Base-by-base conservation (phyloP, 805 yeast genomes). In the Lipomyces kockii region DNA sequence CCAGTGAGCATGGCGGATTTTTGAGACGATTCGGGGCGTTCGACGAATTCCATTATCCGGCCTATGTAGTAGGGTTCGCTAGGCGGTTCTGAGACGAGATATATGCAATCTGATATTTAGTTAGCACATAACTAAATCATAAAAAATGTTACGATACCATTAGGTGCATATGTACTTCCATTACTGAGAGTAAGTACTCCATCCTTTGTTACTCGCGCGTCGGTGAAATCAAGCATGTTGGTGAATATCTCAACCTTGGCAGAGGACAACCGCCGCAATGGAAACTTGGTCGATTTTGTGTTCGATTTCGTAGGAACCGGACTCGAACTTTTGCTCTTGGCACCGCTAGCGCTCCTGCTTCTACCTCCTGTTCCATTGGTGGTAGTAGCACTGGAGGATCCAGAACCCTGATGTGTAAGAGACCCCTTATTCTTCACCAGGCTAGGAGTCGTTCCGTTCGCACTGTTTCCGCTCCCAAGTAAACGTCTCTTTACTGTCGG, bases 1-100 rank as follows among this genome's bases (percentile, higher is more conserved):
- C 35, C 58, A 20, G 63, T 49, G 51, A 43, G 63, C n/a, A 52
- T 58, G 32, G 46, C 29, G 7, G 37, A 64, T 22, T 20, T 64
- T 66, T 29, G 51, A 29, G 61, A n/a, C 17, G 64, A 34, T 32
- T 49, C 58, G 20, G 55, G 43, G 57, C 59, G 80, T 82, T 71
- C 80, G 2, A 81, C 82, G 72, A 92, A 91, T 17, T 93, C 95
- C 82, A 91, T 85, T 52, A 94, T 83, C 54, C 94, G 82, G 0
- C 96, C 98, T 56, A 95, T 85, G 74, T 92, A 91, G 80, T 90
- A 95, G 0, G 98, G 98, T 74, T 92, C 97, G 1, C 97, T 95
- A 0, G 97, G 92, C 0, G 97, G 97, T 77, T 92, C 97, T 70
- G 95, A 87, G 12, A 93, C 83, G 87, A 93, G 87, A 76, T 90